Base-by-base conservation (phyloP, 164 flowering plant species). In the Litsea cubeba region DNA sequence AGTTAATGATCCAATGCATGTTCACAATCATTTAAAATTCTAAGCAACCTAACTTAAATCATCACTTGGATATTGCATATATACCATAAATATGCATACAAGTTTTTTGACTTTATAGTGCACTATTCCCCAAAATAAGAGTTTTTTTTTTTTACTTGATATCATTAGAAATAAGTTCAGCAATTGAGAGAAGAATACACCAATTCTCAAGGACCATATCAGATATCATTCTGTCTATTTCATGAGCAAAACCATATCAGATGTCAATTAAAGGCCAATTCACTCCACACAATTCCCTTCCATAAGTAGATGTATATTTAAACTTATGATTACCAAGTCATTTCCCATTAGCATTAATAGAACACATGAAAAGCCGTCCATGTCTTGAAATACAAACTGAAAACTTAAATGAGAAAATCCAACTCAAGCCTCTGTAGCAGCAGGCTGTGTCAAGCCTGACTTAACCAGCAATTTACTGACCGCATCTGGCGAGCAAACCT, bases 401-500 rank as follows among this genome's bases (percentile, higher is more conserved):
- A 54, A 54, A 15, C 60, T 54, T 40, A 40, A 40, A 40, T 40
- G 46, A 40, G 46, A 40, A 40, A 40, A 40, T 40, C 46, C 0
- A 40, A 57, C 22, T 74, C 50, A 66, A 66, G 66, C 69, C 74
- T 76, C 28, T 17, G 69, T 70, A 0, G 62, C 63, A 28, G 70
- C 70, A 65, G 73, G 78, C 64, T 76, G 78, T 25, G 78, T 76
- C n/a, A 76, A 74, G 12, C 78, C 78, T 14, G 72, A 64, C 70
- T 76, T 71, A 62, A 76, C 78, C 70, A 76, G 46, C 70, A 70
- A 26, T 74, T 76, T 76, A 1, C 68, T 30, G 23, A 76, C 64
- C 20, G 74, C 51, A 1, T 70, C 78, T 0, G 78, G 74, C 2
- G 74, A 70, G 74, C 74, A 76, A 50, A 76, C 78, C 72, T 76